phyloP scores from a whole-genome alignment of 2,329 filamentous ascomycete species.

The Atkinsonella texensis region DNA sequence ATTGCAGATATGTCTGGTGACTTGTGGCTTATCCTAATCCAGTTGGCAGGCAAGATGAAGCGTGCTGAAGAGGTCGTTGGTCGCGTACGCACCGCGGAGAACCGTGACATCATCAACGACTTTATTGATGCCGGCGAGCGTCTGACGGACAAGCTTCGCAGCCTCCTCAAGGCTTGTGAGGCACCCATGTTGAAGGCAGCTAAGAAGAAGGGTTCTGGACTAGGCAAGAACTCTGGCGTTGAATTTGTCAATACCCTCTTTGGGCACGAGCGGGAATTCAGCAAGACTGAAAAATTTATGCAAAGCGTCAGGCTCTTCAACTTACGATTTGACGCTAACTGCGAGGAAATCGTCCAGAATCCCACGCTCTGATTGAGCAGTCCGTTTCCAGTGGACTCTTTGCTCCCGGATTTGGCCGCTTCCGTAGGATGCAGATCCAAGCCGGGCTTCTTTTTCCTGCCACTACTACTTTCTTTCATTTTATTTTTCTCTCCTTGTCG shows the following conservation, averaged over 20 bases:
- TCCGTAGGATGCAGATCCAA: background rate
- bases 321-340: conserved; percentile 91
- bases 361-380: conserved; percentile 37
- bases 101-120: conserved; percentile 71
- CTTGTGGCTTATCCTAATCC: conserved; percentile 88
- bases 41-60: conserved; percentile 89
- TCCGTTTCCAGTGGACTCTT: too few relatives aligned
- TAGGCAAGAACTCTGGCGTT: conserved; percentile 84
- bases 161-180: conserved; percentile 83
- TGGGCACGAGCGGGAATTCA: conserved; percentile 77
- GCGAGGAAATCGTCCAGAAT: conserved; percentile 68
- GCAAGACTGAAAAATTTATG: conserved; percentile 90
- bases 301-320: conserved; percentile 78
- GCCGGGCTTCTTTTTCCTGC: background rate
- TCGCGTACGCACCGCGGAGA: conserved; percentile 60
- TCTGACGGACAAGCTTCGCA: conserved; percentile 72
- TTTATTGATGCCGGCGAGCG: conserved; percentile 85
- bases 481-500: background rate
- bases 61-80: conserved; percentile 67
- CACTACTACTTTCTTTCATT: background rate
- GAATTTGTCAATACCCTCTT: conserved; percentile 97
- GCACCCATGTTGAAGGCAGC: conserved; percentile 87
- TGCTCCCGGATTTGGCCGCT: background rate
- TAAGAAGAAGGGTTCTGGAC: conserved; percentile 53
- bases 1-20: conserved; percentile 89